Evolutionary conservation across 2,329 filamentous ascomycete genomes (phyloP), one percentile per base, ranked within the genome.

Genomic region (Mycogone perniciosa): DNA sequence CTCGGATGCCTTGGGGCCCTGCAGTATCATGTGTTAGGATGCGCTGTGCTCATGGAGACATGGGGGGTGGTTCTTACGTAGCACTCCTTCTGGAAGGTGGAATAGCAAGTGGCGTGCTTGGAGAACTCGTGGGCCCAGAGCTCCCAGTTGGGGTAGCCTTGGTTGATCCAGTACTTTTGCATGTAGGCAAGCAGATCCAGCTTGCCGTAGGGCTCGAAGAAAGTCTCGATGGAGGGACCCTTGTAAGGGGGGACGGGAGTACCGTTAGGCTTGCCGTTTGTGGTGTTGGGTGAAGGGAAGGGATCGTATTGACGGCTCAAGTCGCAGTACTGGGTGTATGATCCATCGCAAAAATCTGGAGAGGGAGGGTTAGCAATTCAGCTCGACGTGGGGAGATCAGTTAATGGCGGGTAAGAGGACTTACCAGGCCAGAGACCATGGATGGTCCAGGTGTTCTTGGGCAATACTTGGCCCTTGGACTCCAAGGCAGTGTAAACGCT

Each of bases 91-190:
- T 85, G 80, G 61, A 86, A 86, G 54, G 77, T 84, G 43, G 76
- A 80, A 71, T 71, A 86, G 72, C 83, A 87, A 10, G 82, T 86
- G 3, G 76, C 82, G 65, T 85, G 82, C 71, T 86, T 86, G 67
- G 72, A 76, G 70, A 82, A 85, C 62, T 86, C 82, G 69, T 85
- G 82, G 37, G 67, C 82, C 82, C 82, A 86, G 67, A 87, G 79
- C 33, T 76, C 72, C 46, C 69, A 64, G 67, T 82, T 85, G 10
- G 76, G 71, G 44, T 76, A 73, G 53, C 69, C 68, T 56, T 80
- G 79, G 44, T 74, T 75, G 56, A 84, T 73, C 84, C 83, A 86
- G 74, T 60, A 76, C 60, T 75, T 81, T 61, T 82, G 79, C 83
- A 86, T 86, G 69, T 76, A 86, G 2, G 71, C 74, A 2, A 86